Base-by-base conservation (phyloP, 768 basidiomycete species). In the Phaffia australis region DNA sequence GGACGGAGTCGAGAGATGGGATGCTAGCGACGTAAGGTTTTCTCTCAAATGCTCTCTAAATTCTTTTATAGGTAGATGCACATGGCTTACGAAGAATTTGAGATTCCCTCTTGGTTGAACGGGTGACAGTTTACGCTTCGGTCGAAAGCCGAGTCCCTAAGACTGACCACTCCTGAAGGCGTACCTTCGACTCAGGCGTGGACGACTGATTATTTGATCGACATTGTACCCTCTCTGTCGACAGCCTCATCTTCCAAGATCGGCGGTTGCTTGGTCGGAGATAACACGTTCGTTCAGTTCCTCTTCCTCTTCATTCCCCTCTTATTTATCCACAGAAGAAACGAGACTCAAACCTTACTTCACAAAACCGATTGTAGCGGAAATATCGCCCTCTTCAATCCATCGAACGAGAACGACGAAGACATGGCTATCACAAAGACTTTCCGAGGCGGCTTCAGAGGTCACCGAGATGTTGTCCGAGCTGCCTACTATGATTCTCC, bases 1-100 rank as follows among this genome's bases (percentile, higher is more conserved):
- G 92, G 91, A 97, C 76, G 90, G 88, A 0, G 87, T 93, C 70
- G 87, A 87, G 64, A 80, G 83, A 18, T 97, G 91, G 93, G 82
- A 85, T 29, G 61, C 62, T 35, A 23, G 56, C 25, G 67, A 69
- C 48, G 67, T 30, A 76, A 76, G n/a, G 56, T 87, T 89, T 77
- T 88, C 86, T 67, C 35, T 75, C 35, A 25, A 52, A 25, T 16
- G 11, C 46, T 46, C 18, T 23, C 25, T 48, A 19, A 5, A 46
- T 30, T 50, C 48, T 59, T 25, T 21, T 23, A 70, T 65, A 71
- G 25, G 60, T 69, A 51, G 58, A 66, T 30, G 54, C 71, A 21
- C 29, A 50, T 30, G 71, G 71, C 42, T 73, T 72, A 68, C 14
- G 69, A 74, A 50, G 47, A 70, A 3, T 16, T 25, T 30, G 27